Base-by-base conservation (phyloP, 768 basidiomycete species). In the Tephrocybe sp. region DNA sequence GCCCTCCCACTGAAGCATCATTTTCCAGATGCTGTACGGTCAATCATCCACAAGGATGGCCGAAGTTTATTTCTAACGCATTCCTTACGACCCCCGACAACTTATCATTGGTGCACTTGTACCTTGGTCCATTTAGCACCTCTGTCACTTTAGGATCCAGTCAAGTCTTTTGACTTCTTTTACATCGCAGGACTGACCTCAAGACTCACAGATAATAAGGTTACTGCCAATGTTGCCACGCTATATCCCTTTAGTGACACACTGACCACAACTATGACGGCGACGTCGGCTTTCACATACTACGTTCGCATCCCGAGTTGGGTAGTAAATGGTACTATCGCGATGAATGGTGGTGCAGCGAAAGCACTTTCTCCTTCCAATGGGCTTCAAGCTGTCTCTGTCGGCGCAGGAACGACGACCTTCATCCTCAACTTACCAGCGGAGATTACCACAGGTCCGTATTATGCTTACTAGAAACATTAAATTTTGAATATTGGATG, bases 31-130 rank as follows among this genome's bases (percentile, higher is more conserved):
- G 75, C 48, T 77, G 76, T 62, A 76, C 75, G 5, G 78, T 78
- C 36, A 76, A 78, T 46, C 70, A 72, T 48, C 77, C 77, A 13
- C 77, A 79, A 60, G 76, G 74, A 30, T 78, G 74, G 72, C 77
- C 77, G 0, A 79, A 78, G 54, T 78, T 79, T 58, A 71, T 78
- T 48, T 68, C 72, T 19, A 77, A 76, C 59, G 68, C 76, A 9
- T 79, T 79, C 59, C 63, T 79, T 13, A 73, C 68, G 1, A 73
- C 72, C 8, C 65, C 72, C 10, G 71, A 76, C 57, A 57, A 65
- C 43, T 52, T 60, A 16, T 72, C 72, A 0, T 68, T 77, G 11
- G 74, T 76, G 1, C 76, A 78, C 20, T 58, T 75, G 11, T 76
- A 76, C 51, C 67, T 77, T 12, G 76, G 76, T 8, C 76, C 76